Percentiles rank a stretch among this genome's conserved stretches.
These are phyloP conservation scores for Pinus tabuliformis DNA, from an alignment of 75 land plant genomes.

Conservation along the genomic window DNA sequence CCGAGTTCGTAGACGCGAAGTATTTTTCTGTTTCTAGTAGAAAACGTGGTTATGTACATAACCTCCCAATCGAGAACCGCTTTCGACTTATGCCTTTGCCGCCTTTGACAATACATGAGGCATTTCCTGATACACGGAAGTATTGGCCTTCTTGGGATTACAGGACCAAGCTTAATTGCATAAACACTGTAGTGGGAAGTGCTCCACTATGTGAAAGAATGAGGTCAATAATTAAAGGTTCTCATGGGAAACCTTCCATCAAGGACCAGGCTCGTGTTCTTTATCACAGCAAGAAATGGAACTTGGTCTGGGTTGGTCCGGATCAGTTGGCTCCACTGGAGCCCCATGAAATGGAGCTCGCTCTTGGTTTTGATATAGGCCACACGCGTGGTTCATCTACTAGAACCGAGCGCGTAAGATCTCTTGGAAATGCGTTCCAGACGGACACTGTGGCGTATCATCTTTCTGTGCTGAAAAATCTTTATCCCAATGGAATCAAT, in stretches of 20 bases:
- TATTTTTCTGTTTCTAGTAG: slow-evolving; percentile 51
- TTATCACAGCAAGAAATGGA: slow-evolving; percentile 36
- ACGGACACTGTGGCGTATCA: slow-evolving; percentile 37
- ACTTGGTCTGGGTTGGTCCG: slow-evolving; percentile 56
- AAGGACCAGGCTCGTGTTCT: slow-evolving; percentile 41
- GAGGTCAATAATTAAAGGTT: slow-evolving; percentile 6
- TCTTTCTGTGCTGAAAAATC: slow-evolving; percentile 27
- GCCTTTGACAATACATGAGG: slow-evolving; percentile 45
- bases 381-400: slow-evolving; percentile 38
- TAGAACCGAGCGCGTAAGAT: slow-evolving; percentile 21
- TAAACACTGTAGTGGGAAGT: background rate
- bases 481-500: slow-evolving; percentile 34
- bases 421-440: slow-evolving; percentile 56
- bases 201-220: background rate
- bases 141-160: slow-evolving; percentile 68
- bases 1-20: slow-evolving; percentile 43
- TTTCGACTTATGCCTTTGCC: slow-evolving; percentile 26
- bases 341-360: slow-evolving; percentile 56
- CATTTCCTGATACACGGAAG: slow-evolving; percentile 34
- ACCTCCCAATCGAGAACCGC: slow-evolving; percentile 51
- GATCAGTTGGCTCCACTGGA: slow-evolving; percentile 34
- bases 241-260: slow-evolving; percentile 27
- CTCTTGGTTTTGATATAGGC: slow-evolving; percentile 41
- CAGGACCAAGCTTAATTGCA: slow-evolving; percentile 28
- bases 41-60: slow-evolving; percentile 61